Evolutionary conservation across 139 green algal species (phyloP).

Genomic region (Diplosphaera chodatii): DNA sequence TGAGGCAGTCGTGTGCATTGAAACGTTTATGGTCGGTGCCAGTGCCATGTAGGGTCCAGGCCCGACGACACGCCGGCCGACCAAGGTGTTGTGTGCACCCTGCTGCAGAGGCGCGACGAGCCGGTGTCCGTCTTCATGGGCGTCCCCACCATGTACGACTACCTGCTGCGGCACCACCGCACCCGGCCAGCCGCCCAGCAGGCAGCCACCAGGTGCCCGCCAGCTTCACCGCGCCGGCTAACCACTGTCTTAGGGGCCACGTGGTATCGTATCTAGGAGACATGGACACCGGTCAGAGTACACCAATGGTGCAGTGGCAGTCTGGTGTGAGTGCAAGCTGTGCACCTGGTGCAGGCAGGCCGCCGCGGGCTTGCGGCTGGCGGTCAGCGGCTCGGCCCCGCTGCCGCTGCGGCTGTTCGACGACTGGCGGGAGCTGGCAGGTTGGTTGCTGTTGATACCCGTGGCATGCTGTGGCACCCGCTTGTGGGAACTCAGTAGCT

Average conservation of each 20-base stretch:
- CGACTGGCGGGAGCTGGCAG: slow-evolving; percentile 54
- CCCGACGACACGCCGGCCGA: no score
- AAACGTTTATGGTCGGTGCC: no score
- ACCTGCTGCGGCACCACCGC: slow-evolving; percentile 69
- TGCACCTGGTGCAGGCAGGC: slow-evolving; percentile 10
- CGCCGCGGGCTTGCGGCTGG: slow-evolving; percentile 57
- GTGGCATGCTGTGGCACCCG: background rate
- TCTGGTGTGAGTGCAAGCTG: background rate
- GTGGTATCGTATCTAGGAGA: no score
- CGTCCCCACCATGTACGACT: slow-evolving; percentile 94
- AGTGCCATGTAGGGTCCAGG: no score
- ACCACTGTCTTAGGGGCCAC: no score
- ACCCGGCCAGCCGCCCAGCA: slow-evolving; percentile 34
- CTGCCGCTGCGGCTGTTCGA: slow-evolving; percentile 76
- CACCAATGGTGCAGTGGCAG: no score
- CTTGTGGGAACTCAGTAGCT: no score
- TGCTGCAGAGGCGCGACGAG: slow-evolving; percentile 22
- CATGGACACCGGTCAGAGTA: no score
- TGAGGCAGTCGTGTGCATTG: no score
- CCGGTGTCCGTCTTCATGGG: slow-evolving; percentile 84
- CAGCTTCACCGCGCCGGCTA: no score
- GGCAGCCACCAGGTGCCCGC: slow-evolving; percentile 25
- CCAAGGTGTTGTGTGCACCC: no score
- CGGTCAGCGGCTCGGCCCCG: slow-evolving; percentile 81
- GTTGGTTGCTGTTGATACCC: background rate